These are phyloP conservation scores for Phytomonas francai DNA, from an alignment of 208 protist genomes.

Conservation along the genomic window DNA sequence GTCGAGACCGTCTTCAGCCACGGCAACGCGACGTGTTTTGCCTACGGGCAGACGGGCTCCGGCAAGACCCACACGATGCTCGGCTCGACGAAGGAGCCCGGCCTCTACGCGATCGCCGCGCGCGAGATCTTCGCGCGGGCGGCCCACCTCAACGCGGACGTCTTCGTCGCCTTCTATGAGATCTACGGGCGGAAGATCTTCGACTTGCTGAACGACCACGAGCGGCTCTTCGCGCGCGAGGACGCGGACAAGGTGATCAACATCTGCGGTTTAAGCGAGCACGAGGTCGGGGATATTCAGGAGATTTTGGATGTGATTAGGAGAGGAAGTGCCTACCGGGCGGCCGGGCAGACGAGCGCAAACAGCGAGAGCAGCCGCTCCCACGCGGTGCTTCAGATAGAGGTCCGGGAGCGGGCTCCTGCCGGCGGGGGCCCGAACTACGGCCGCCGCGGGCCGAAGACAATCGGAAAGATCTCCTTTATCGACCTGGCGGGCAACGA, in stretches of 20 bases:
- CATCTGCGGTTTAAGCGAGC: constrained; percentile 92
- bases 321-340: constrained; percentile 74
- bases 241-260: constrained; percentile 92
- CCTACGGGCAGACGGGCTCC: constrained; percentile 96
- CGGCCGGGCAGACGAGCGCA: constrained; percentile 87
- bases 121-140: constrained; percentile 90
- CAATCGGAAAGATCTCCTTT: constrained; percentile 95
- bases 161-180: constrained; percentile 93
- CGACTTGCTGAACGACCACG: constrained; percentile 93
- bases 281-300: constrained; percentile 65
- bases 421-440: constrained; percentile 3
- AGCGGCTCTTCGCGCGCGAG: constrained; percentile 90
- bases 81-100: constrained; percentile 72
- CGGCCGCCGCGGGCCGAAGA: constrained; percentile 32
- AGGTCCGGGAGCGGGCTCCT: constrained; percentile 40
- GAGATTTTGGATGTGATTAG: constrained; percentile 91
- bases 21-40: constrained; percentile 96
- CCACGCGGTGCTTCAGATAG: constrained; percentile 89
- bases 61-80: constrained; percentile 94
- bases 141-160: constrained; percentile 38
- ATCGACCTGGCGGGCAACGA: constrained; percentile 99
- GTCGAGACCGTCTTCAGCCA: constrained; percentile 94
- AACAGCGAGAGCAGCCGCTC: constrained; percentile 90
- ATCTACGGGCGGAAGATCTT: constrained; percentile 97
- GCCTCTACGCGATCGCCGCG: constrained; percentile 93